Base-by-base conservation (phyloP, 345 rosid genomes). In the Lepidium didymum region DNA sequence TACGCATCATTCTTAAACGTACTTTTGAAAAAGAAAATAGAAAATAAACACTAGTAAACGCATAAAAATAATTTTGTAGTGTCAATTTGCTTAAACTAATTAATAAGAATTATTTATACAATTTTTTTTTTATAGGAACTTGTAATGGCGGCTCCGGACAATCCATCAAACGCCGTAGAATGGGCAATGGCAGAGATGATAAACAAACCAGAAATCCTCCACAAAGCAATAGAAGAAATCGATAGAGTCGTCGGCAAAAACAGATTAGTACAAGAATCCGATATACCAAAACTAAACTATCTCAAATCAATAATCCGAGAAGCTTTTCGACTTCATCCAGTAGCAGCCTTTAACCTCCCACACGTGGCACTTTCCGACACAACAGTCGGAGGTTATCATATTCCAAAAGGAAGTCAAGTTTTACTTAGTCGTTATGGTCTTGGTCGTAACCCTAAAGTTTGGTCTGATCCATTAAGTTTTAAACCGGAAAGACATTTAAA, bases 111-210 rank as follows among this genome's bases (percentile, higher is more conserved):
- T 3, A 0, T 29, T 52, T 52, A 31, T 31, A 33, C 15, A n/a
- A n/a, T n/a, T n/a, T n/a, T n/a, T n/a, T n/a, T 29, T n/a, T 31
- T 56, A 49, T 62, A 83, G 87, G 87, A 81, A 37, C 68, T 84
- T 13, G 72, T 78, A 59, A 49, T 80, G 44, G 84, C 83, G 10
- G 57, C 78, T 3, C 52, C 83, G 0, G 88, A 82, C 68, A 82
- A 81, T 10, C 84, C 88, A 25, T 62, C 88, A n/a, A 80, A 76
- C 33, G 83, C 76, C 8, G 77, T 64, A 5, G 86, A 84, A 67
- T 80, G 86, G 85, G 72, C 79, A 11, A 37, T 83, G 64, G 83
- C 83, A 2, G 83, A 83, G 73, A 77, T 84, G 82, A 45, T 82
- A 7, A 77, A 80, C 53, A 52, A 80, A 60, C 84, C 84, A 0